These are phyloP conservation scores for Hymenoscyphus fraxineus DNA, from an alignment of 2,329 filamentous ascomycete species.

Conservation along the genomic window DNA sequence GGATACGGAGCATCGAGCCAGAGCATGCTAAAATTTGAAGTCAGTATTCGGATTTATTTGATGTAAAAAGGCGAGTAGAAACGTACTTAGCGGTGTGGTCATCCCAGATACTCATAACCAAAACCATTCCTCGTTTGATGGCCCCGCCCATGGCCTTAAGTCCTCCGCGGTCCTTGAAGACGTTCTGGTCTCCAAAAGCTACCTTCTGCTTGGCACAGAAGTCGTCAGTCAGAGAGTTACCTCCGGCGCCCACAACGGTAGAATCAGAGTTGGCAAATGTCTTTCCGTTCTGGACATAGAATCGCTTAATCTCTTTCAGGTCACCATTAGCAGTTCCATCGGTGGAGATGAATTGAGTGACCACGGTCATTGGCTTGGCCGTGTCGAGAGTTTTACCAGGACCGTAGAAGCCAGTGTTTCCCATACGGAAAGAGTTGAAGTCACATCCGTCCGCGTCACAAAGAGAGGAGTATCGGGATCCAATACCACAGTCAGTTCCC, in stretches of 20 bases:
- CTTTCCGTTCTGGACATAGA: constrained; percentile 54
- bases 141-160: constrained; percentile 52
- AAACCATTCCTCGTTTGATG: constrained; percentile 54
- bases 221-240: constrained; percentile 52
- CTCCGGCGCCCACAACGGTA: constrained; percentile 43
- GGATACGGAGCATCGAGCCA: constrained; percentile 72
- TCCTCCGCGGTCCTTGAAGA: constrained; percentile 54
- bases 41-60: no score
- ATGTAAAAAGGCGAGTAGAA: no score
- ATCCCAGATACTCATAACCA: constrained; percentile 59
- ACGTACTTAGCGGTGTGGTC: constrained; percentile 49
- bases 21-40: constrained; percentile 48
- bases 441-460: constrained; percentile 62
- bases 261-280: constrained; percentile 50
- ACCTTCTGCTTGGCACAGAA: constrained; percentile 56
- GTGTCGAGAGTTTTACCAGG: constrained; percentile 50
- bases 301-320: constrained; percentile 51
- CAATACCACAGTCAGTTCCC: constrained; percentile 42
- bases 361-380: constrained; percentile 50
- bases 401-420: constrained; percentile 54
- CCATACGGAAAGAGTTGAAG: constrained; percentile 59
- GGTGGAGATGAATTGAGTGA: constrained; percentile 56
- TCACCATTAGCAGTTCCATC: constrained; percentile 47
- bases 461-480: constrained; percentile 47
- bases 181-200: constrained; percentile 50